Base-by-base conservation (phyloP, 371 early-diverging fungal species). In the Mortierella sp. region DNA sequence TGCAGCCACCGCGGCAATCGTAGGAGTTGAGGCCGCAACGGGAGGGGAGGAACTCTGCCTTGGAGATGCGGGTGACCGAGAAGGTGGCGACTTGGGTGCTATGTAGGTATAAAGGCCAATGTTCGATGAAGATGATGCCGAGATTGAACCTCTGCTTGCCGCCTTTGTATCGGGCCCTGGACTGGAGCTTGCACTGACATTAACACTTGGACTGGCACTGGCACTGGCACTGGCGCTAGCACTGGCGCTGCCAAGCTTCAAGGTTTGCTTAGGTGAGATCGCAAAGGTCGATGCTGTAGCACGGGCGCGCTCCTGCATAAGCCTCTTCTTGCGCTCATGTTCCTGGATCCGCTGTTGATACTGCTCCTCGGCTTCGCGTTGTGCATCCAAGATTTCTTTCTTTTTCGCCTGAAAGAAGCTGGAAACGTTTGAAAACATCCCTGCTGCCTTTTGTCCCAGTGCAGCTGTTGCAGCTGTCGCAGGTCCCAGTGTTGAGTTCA, bases 371-470 rank as follows among this genome's bases (percentile, higher is more conserved):
- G 73, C 66, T 24, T 79, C 80, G 10, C 80, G 60, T 38, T 87
- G 84, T 0, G 72, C 81, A 43, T 83, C 83, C 4, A 85, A 62
- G 45, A 87, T 73, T 41, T 88, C 89, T 42, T 82, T 83, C 54
- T 84, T 82, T 43, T 85, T 86, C 5, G 84, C 65, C 9, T 78
- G 81, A 46, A 87, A 64, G 62, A 88, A 88, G 6, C 84, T 85
- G 5, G 86, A 86, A 30, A 88, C 79, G 31, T 80, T 86, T 0
- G 86, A 83, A 26, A 88, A 82, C 38, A 88, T 67, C 1, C 84
- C 81, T 0, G 82, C 86, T 0, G 85, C 87, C 54, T 85, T 86
- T 46, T 86, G 87, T 26, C 78, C 78, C 2, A 78, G 19, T n/a
- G 71, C 78, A 18, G 84, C 74, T 13, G 86, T 82, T 1, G 83